Percentiles rank a stretch among this genome's conserved stretches.
Conservation (phyloP, 139 green algal genomes). For the Coccomyxa sp. region DNA sequence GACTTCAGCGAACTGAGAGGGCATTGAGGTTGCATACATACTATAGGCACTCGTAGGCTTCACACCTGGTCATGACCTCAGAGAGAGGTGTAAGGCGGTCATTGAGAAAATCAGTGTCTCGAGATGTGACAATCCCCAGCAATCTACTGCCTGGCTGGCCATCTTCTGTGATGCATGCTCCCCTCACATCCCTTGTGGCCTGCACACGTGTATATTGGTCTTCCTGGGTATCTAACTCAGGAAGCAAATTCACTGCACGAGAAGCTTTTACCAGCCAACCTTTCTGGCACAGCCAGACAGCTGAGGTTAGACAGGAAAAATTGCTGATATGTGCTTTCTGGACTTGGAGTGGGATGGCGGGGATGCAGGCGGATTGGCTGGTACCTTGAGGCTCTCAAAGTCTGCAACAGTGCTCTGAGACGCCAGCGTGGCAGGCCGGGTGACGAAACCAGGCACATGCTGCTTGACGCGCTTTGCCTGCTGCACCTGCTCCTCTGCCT, state of each 20-base stretch:
- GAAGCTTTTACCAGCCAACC: no score
- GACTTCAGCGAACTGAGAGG: no score
- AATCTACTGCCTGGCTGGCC: slow-evolving; percentile 74
- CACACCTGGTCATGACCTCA: slow-evolving; percentile 73
- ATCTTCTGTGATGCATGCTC: slow-evolving; percentile 79
- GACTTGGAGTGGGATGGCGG: no score
- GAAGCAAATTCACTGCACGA: no score
- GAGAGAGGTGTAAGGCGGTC: slow-evolving; percentile 56
- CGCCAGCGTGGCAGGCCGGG: slow-evolving; percentile 44
- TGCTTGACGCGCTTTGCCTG: slow-evolving; percentile 71
- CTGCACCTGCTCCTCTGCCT: slow-evolving; percentile 81
- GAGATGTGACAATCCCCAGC: slow-evolving; percentile 77
- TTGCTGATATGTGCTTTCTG: no score
- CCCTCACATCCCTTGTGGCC: background rate
- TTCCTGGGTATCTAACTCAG: no score
- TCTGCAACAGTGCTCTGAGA: slow-evolving; percentile 51
- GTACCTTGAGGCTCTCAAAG: slow-evolving; percentile 62
- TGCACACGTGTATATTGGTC: no score
- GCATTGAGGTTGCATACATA: no score
- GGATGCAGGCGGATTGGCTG: no score
- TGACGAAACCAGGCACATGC: slow-evolving; percentile 68
- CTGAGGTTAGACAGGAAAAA: background rate
- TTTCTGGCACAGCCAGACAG: background rate
- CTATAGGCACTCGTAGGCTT: no score
- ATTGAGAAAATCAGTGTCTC: slow-evolving; percentile 81